phyloP scores from a whole-genome alignment of 2,329 filamentous ascomycete genomes.

The Fusarium sp. region DNA sequence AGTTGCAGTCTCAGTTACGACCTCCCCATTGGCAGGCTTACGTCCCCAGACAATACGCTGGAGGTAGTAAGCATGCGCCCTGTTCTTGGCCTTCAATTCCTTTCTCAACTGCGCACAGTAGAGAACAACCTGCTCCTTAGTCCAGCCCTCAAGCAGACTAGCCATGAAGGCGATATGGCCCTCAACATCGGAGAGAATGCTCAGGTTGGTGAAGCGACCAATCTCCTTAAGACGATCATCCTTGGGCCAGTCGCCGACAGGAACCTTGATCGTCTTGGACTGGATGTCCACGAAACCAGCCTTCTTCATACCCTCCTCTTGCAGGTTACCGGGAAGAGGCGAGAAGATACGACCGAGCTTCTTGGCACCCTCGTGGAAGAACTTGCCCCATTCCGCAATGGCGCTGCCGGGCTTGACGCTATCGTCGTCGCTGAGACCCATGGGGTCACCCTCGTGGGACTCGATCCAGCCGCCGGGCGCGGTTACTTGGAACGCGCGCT shows the following conservation, averaged over 20 bases:
- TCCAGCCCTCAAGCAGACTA: constrained; percentile 51
- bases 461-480: constrained; percentile 65
- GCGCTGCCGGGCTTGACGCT: constrained; percentile 45
- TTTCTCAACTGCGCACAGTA: constrained; percentile 50
- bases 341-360: constrained; percentile 48
- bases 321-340: constrained; percentile 16
- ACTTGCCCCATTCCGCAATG: constrained; percentile 42
- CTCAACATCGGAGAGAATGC: constrained; percentile 51
- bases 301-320: constrained; percentile 33
- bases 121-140: constrained; percentile 46
- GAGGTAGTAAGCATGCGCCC: constrained; percentile 46
- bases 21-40: constrained; percentile 22
- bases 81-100: constrained; percentile 43
- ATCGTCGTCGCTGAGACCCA: constrained; percentile 46
- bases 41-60: constrained; percentile 45
- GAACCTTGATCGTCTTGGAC: constrained; percentile 38
- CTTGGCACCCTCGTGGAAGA: constrained; percentile 46
- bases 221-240: constrained; percentile 34
- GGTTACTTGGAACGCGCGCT: constrained; percentile 61
- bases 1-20: background rate
- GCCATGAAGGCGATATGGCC: constrained; percentile 50
- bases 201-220: constrained; percentile 45
- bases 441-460: constrained; percentile 46
- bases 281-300: constrained; percentile 39
- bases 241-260: constrained; percentile 36